Base-by-base conservation (phyloP, 2,329 filamentous ascomycete species). In the Ramularia collo-cygni region DNA sequence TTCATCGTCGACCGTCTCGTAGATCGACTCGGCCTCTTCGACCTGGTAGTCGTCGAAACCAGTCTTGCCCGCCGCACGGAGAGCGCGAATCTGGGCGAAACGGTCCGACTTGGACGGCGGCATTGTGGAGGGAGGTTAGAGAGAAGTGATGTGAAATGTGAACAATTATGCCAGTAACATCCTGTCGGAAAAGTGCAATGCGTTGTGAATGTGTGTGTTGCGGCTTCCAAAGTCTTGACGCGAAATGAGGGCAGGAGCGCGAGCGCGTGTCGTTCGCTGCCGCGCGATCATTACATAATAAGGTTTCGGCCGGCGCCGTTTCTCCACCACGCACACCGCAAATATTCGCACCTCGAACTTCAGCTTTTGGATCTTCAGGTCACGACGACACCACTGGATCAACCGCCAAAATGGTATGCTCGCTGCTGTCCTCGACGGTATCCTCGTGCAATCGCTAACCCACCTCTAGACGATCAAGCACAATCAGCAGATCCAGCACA, bases 401-500 rank as follows among this genome's bases (percentile, higher is more conserved):
- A 35, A 42, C 44, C 42, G 42, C 38, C 44, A 44, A 38, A 40
- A 47, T 47, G 44, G 44, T 47, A 44, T 35, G 44, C 34, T 27
- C n/a, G 16, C n/a, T n/a, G n/a, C n/a, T n/a, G n/a, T n/a, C n/a
- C n/a, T n/a, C n/a, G n/a, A n/a, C n/a, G n/a, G n/a, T n/a, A n/a
- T n/a, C n/a, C n/a, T n/a, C n/a, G n/a, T n/a, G n/a, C n/a, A n/a
- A n/a, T n/a, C n/a, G n/a, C n/a, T n/a, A n/a, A n/a, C n/a, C n/a
- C n/a, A n/a, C n/a, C 10, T 13, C 32, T 26, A 27, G 38, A 39
- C 90, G 79, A 95, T 96, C 87, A 94, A 94, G 83, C 88, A 95
- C 85, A 96, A 96, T 78, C 88, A 95, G 79, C 85, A 90, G 78
- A 83, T 95, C 72, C 83, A 85, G 70, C 85, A 90, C 81, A 94